Conservation (phyloP, 257 asterid species). For the Dorcoceras hygrometricum region DNA sequence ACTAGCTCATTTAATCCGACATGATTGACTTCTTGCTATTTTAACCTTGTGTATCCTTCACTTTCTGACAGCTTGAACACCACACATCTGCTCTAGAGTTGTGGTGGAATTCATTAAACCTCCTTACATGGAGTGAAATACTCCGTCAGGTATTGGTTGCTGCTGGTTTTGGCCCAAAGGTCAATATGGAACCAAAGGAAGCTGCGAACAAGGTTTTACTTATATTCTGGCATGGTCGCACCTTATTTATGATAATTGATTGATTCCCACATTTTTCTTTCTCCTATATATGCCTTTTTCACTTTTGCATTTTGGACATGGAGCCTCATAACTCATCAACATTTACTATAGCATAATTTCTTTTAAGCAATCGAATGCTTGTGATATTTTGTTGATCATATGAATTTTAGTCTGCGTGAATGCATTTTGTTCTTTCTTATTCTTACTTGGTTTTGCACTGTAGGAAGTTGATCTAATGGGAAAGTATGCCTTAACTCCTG, state of each 20-base stretch:
- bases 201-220: slow-evolving; percentile 57
- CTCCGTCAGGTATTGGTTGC: slow-evolving; percentile 71
- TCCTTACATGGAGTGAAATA: slow-evolving; percentile 92
- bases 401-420: slow-evolving; percentile 13
- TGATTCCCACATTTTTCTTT: slow-evolving; percentile 21
- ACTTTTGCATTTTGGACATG: slow-evolving; percentile 18
- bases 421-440: slow-evolving; percentile 12
- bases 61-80: slow-evolving; percentile 62
- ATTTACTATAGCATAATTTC: slow-evolving; percentile 11
- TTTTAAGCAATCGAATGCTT: slow-evolving; percentile 15
- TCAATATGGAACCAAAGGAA: slow-evolving; percentile 34
- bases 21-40: slow-evolving; percentile 5
- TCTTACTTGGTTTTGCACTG: slow-evolving; percentile 29
- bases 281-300: not conserved
- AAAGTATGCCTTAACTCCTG: slow-evolving; percentile 69
- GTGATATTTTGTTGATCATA: no score
- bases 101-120: slow-evolving; percentile 82
- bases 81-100: slow-evolving; percentile 43
- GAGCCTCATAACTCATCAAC: slow-evolving; percentile 20
- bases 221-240: slow-evolving; percentile 19
- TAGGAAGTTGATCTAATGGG: slow-evolving; percentile 81
- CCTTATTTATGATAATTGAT: slow-evolving; percentile 16
- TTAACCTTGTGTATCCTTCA: slow-evolving; percentile 18
- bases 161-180: slow-evolving; percentile 90
- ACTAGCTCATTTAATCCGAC: not conserved